Conservation (phyloP, 2,329 filamentous ascomycete species). For the Colletotrichum sp. region DNA sequence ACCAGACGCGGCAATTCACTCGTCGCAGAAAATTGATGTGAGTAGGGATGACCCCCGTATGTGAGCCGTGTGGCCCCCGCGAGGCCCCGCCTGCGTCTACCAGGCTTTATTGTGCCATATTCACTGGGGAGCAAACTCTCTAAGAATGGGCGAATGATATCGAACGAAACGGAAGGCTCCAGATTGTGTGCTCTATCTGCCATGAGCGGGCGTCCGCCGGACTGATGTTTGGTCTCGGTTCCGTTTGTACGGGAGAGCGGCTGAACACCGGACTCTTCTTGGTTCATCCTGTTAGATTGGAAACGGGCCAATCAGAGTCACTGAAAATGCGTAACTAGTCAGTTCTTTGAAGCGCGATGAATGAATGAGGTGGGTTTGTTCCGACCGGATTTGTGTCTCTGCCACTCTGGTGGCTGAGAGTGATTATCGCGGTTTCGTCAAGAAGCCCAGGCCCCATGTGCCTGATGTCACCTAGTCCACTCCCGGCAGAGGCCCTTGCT, state of each 20-base stretch:
- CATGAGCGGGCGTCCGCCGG: background rate
- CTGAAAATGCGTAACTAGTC: background rate
- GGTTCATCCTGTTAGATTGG: background rate
- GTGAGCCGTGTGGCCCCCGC: background rate
- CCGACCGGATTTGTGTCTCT: background rate
- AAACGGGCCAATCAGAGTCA: background rate
- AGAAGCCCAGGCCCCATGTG: background rate
- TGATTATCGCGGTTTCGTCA: background rate
- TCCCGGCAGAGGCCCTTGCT: background rate
- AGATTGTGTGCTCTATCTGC: background rate
- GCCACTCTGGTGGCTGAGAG: background rate
- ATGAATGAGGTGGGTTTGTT: background rate
- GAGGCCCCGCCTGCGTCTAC: background rate
- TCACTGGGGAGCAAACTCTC: background rate
- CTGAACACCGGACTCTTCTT: background rate
- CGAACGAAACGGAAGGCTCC: background rate
- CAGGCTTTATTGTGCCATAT: background rate
- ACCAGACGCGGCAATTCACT: slow-evolving; percentile 8
- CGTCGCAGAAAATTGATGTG: background rate
- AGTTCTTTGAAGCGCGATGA: background rate
- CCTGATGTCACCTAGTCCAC: background rate
- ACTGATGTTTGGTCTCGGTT: background rate
- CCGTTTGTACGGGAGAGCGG: background rate
- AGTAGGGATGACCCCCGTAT: slow-evolving; percentile 6
- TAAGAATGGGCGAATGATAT: background rate